Percentiles rank a stretch among this genome's conserved stretches.
Conservation (phyloP, 2,329 filamentous ascomycete species). For the Xylaria sp. region DNA sequence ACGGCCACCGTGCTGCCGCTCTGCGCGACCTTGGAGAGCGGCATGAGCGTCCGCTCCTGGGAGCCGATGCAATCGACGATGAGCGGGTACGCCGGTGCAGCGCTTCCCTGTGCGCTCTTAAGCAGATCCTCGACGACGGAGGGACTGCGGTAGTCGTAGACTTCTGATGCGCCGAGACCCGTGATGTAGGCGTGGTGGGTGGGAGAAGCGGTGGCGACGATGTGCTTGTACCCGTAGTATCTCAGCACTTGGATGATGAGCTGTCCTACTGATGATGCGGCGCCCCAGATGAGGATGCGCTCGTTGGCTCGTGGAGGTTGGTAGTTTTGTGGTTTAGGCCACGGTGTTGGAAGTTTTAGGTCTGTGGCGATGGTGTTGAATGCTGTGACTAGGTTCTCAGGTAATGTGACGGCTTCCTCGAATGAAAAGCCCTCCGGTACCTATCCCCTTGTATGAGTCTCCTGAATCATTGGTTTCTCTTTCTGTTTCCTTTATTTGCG, state of each 20-base stretch:
- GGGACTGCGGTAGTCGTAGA: constrained; percentile 60
- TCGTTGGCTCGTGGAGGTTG: constrained; percentile 52
- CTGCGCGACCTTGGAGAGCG: constrained; percentile 62
- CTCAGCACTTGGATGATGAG: constrained; percentile 62
- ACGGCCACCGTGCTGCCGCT: constrained; percentile 64
- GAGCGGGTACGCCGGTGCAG: constrained; percentile 53
- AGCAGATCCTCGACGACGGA: constrained; percentile 52
- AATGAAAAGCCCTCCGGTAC: constrained; percentile 44
- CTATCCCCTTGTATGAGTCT: constrained; percentile 25
- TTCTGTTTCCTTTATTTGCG: neutral
- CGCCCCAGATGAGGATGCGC: constrained; percentile 64
- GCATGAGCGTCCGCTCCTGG: constrained; percentile 58
- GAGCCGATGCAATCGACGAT: constrained; percentile 69
- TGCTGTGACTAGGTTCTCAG: constrained; percentile 69
- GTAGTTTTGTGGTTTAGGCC: constrained; percentile 62
- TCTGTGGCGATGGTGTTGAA: constrained; percentile 66
- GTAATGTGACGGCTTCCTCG: constrained; percentile 56
- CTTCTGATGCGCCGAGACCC: constrained; percentile 57
- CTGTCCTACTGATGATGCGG: constrained; percentile 63
- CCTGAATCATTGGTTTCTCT: neutral
- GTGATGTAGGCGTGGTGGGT: constrained; percentile 59
- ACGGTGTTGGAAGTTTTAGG: constrained; percentile 65
- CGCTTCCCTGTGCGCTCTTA: constrained; percentile 39
- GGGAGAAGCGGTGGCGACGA: constrained; percentile 61
- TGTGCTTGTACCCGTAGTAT: constrained; percentile 63